Base-by-base conservation (phyloP, 441 rosid species). In the Gossypium gossypioides region DNA sequence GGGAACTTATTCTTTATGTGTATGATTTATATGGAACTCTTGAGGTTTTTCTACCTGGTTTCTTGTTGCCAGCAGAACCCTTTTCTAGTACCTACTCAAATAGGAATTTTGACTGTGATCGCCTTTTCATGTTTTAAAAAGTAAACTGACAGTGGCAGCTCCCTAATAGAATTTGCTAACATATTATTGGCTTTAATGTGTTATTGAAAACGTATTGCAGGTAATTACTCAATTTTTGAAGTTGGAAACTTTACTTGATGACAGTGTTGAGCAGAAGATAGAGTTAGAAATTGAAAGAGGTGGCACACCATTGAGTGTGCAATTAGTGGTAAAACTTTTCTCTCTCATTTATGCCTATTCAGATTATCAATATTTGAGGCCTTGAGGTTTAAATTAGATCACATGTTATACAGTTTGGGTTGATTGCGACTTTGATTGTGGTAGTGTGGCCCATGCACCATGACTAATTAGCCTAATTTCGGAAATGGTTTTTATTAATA, bases 221-320 rank as follows among this genome's bases (percentile, higher is more conserved):
- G 93, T 96, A 42, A 86, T 86, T 73, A 93, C 99, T 10, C 97
- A 85, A 69, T 93, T 96, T 87, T 79, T 93, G 76, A 88, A 76
- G 72, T 75, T 96, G 89, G 99, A 93, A 81, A 83, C 82, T 62
- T 75, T 91, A 75, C 86, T 96, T 72, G 99, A 96, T 85, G 97
- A 91, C 66, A 80, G 84, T 76, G 97, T 93, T 65, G 87, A 80
- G 62, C 85, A 84, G 68, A 75, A 71, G 58, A 79, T 96, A 81
- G 89, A 86, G 78, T 65, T 93, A 75, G 86, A 90, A 80, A 85
- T 91, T 76, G 98, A 96, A 88, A 88, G 98, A 81, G 99, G 99
- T 75, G 94, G 97, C 74, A 69, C 76, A 59, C 82, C 96, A 12
- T 76, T 86, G 83, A 83, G 82, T 18, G 81, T 90, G 72, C 86